Conservation (phyloP, 169 alveolate species). For the Prorocentrum cordatum region DNA sequence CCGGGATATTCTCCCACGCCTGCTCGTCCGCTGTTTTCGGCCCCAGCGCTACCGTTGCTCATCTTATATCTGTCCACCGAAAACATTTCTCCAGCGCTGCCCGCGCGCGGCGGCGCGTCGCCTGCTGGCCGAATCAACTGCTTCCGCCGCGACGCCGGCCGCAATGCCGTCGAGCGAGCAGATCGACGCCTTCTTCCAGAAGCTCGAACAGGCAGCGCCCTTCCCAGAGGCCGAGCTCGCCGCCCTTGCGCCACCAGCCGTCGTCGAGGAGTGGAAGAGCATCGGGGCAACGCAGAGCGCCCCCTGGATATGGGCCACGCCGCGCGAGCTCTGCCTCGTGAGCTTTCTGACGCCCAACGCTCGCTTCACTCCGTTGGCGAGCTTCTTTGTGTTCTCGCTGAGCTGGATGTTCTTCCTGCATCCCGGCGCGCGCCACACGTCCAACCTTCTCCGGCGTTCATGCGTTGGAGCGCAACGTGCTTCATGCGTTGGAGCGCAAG, state of each 20-base stretch:
- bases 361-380: background rate
- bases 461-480: background rate
- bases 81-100: too few species aligned
- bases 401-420: slow-evolving; percentile 12
- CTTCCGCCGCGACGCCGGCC: too few species aligned
- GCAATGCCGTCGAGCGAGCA: background rate
- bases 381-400: background rate
- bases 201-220: background rate
- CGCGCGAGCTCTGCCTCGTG: background rate
- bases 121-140: too few species aligned
- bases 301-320: slow-evolving; percentile 22
- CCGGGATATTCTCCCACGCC: too few species aligned
- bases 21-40: too few species aligned
- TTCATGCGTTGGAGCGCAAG: background rate
- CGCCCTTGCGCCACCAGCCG: background rate
- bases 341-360: slow-evolving; percentile 5
- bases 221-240: background rate
- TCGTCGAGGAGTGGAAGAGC: background rate
- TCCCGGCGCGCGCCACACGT: slow-evolving; percentile 12
- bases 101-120: too few species aligned
- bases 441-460: slow-evolving; percentile 13
- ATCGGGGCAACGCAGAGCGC: slow-evolving; percentile 2
- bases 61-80: too few species aligned
- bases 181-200: background rate
- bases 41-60: too few species aligned